Conservation (phyloP, 1,284 basidiomycete genomes). For the Trametes sp. region DNA sequence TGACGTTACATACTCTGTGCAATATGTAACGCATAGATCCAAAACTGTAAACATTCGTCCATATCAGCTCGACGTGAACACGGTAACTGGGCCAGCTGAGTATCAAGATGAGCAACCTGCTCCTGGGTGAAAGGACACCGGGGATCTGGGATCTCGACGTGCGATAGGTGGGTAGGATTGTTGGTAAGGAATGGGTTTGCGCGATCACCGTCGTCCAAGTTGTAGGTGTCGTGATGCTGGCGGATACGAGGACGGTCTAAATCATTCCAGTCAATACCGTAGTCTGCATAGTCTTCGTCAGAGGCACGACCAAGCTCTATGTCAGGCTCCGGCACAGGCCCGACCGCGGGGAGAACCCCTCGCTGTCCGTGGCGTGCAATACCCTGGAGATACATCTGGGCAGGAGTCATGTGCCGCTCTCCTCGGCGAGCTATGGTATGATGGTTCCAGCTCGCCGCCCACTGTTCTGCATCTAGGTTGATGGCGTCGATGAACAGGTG, state of each 20-base stretch:
- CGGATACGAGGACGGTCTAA: not conserved
- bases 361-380: not conserved
- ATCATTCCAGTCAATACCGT: not conserved
- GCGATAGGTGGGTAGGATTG: not conserved
- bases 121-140: not conserved
- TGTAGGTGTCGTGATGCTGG: not conserved
- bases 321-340: not conserved
- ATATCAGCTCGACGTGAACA: not conserved
- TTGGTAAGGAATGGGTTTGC: not conserved
- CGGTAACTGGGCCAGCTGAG: not conserved
- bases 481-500: conserved; percentile 15
- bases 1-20: not conserved
- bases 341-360: not conserved
- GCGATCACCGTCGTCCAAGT: not conserved
- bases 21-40: not conserved
- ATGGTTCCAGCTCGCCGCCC: conserved; percentile 37
- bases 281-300: not conserved
- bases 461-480: conserved; percentile 21
- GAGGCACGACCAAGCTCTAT: not conserved
- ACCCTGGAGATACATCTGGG: not conserved
- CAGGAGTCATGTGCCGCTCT: not conserved
- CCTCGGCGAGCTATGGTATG: conserved; percentile 15
- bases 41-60: not conserved
- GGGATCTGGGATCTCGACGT: not conserved
- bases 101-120: not conserved